A percentile compares a stretch with the other conserved stretches of the same genome.
Evolutionary conservation across 345 rosid species (phyloP).

Genomic region (Rubroshorea leprosula): DNA sequence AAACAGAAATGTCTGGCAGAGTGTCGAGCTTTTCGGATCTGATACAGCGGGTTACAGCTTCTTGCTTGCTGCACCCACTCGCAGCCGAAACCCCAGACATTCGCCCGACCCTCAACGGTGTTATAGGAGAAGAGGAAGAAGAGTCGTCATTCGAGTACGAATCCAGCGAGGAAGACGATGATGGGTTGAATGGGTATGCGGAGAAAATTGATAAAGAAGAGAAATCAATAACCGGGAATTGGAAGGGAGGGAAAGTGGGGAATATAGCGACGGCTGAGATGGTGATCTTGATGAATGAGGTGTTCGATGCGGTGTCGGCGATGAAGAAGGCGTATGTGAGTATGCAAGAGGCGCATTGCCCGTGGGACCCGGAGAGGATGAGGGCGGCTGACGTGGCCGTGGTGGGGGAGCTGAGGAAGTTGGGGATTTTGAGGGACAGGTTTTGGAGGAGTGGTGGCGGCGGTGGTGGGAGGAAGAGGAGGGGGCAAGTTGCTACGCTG

Average conservation of each 20-base stretch:
- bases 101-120: slow-evolving; percentile 7
- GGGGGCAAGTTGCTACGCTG: slow-evolving; percentile 21
- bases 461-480: slow-evolving; percentile 25
- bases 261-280: slow-evolving; percentile 40
- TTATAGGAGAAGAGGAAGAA: slow-evolving; percentile 30
- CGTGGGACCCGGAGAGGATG: slow-evolving; percentile 96
- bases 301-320: slow-evolving; percentile 63
- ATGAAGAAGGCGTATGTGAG: slow-evolving; percentile 68
- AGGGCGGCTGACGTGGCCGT: slow-evolving; percentile 75
- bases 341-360: slow-evolving; percentile 87
- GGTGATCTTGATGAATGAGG: slow-evolving; percentile 60
- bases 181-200: slow-evolving; percentile 9
- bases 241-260: slow-evolving; percentile 9
- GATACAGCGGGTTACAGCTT: slow-evolving; percentile 80
- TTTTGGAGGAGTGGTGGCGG: slow-evolving; percentile 45
- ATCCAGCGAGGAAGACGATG: slow-evolving; percentile 3
- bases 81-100: slow-evolving; percentile 35
- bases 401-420: slow-evolving; percentile 70
- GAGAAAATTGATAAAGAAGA: neutral
- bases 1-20: slow-evolving; percentile 58
- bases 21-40: slow-evolving; percentile 76
- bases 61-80: slow-evolving; percentile 85
- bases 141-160: slow-evolving; percentile 5
- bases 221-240: slow-evolving; percentile 11
- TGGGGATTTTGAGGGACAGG: slow-evolving; percentile 65